Conservation (phyloP, 306 rosid species). For the Cicer chorassanicum region DNA sequence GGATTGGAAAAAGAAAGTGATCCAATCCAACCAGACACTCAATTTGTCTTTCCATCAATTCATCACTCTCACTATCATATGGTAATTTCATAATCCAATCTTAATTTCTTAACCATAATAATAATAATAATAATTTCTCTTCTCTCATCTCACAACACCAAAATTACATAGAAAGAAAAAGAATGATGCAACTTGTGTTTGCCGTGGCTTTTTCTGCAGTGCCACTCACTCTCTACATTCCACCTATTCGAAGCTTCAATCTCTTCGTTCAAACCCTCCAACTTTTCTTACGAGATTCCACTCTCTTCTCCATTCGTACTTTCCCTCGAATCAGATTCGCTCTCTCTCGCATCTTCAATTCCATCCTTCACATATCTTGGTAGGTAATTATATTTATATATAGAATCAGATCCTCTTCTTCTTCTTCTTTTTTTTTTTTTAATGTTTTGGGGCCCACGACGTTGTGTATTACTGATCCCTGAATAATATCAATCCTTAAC, state of each 20-base stretch:
- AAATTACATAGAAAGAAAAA: neutral
- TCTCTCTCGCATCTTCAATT: slow-evolving; percentile 66
- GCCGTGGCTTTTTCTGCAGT: slow-evolving; percentile 94
- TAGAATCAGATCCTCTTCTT: neutral
- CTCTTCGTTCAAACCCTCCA: slow-evolving; percentile 70
- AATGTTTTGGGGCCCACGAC: neutral
- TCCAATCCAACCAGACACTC: neutral
- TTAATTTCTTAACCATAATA: neutral
- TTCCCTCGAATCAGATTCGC: slow-evolving; percentile 69
- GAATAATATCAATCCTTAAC: neutral
- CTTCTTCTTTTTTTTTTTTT: neutral
- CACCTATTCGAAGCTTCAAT: slow-evolving; percentile 82
- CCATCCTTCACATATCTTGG: slow-evolving; percentile 53
- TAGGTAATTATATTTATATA: slow-evolving; percentile 30
- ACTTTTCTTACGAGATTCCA: slow-evolving; percentile 51
- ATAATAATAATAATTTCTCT: no score
- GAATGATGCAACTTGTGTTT: slow-evolving; percentile 75
- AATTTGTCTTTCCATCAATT: neutral
- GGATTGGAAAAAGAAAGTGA: slow-evolving; percentile 10
- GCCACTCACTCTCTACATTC: slow-evolving; percentile 83
- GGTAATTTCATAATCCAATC: neutral
- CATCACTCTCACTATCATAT: neutral
- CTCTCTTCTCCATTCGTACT: slow-evolving; percentile 49
- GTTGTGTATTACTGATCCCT: slow-evolving; percentile 21
- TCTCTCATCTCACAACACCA: neutral